Conservation (phyloP, 108 stramenopile species). For the Nitzschia inconspicua region DNA sequence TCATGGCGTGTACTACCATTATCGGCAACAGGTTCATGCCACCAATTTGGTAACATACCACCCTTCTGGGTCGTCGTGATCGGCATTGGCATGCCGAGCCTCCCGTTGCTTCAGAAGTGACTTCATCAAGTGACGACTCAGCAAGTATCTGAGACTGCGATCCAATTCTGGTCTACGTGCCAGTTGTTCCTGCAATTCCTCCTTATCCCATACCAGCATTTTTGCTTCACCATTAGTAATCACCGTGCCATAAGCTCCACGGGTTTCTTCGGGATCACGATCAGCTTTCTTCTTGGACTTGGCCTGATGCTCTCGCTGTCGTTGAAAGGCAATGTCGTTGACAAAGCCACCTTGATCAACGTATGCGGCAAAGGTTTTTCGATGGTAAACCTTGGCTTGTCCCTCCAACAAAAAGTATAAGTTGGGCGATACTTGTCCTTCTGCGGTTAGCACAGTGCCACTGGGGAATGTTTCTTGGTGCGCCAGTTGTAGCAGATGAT, state of each 20-base stretch:
- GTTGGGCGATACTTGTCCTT: constrained; percentile 9
- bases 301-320: not conserved
- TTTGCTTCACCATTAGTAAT: constrained; percentile 9
- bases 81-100: not conserved
- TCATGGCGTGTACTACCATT: too few relatives aligned
- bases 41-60: too few relatives aligned
- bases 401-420: constrained; percentile 26
- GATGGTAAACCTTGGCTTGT: constrained; percentile 21
- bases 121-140: constrained; percentile 22
- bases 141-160: constrained; percentile 19
- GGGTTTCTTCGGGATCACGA: not conserved
- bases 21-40: too few relatives aligned
- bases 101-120: constrained; percentile 27
- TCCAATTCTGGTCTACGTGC: constrained; percentile 28
- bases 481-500: constrained; percentile 12
- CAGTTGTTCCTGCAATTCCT: constrained; percentile 14
- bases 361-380: constrained; percentile 11
- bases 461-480: not conserved
- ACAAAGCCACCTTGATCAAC: constrained; percentile 33
- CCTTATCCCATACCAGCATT: constrained; percentile 20
- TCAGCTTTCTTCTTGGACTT: not conserved
- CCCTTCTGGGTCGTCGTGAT: not conserved
- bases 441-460: constrained; percentile 9
- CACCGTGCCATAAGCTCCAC: constrained; percentile 32
- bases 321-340: constrained; percentile 35